Base-by-base conservation (phyloP, 805 yeast genomes). In the Candida khao-thaluensis region DNA sequence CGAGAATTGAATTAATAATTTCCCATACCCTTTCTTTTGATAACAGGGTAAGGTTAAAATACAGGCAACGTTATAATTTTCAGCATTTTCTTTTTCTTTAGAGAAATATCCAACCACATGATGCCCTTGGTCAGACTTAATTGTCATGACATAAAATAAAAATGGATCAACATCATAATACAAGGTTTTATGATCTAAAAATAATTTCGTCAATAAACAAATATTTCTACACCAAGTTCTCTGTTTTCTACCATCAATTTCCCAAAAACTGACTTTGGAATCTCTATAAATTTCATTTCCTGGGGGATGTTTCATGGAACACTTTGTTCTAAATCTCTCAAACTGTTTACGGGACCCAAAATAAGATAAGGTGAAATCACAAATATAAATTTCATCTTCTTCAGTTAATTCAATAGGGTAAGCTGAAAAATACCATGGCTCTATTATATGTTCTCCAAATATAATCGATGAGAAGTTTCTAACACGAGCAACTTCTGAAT, bases 111-210 rank as follows among this genome's bases (percentile, higher is more conserved):
- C 99, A 5, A 93, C 96, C 33, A 93, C 69, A 64, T 93, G 98
- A 60, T 91, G 98, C 2, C 99, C 99, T 44, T 78, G 75, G 44
- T 84, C 89, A 52, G 91, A 96, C 44, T 87, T 74, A 42, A 79
- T 74, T 1, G 97, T 89, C 99, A 93, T 93, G 54, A 96, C 85
- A 59, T 93, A 93, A 57, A 93, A 93, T 52, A 93, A 66, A 51
- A 93, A 93, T 3, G 99, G 99, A 60, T 93, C 99, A 34, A 93
- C 99, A 59, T 93, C 99, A 59, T 93, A 93, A 64, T 93, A 93
- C 25, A 93, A 72, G 0, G 99, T 89, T 59, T 93, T 93, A 69
- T 93, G 99, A 65, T 93, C 99, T 54, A 93, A 68, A 54, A 93
- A 93, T 40, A 93, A 66, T 59, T 93, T 93, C 0, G 89, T 81